These are phyloP conservation scores for Parmelia sp. DNA, from an alignment of 495 filamentous ascomycete genomes.

Conservation along the genomic window DNA sequence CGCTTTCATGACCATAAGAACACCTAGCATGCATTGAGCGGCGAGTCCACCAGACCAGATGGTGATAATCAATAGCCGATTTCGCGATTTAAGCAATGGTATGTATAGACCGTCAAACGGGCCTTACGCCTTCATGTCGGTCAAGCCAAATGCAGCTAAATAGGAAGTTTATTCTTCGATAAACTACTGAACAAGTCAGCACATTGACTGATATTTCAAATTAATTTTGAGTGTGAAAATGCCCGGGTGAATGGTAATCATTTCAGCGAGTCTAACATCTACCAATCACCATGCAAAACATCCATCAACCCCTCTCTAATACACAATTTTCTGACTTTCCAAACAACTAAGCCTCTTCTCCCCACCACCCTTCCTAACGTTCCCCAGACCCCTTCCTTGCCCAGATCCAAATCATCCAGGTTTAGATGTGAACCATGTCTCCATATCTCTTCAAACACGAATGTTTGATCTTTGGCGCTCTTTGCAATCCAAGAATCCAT, in stretches of 20 bases:
- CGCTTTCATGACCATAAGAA: neutral
- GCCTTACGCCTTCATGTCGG: neutral
- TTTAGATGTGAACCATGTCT: slow-evolving; percentile 68
- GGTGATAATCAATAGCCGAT: neutral
- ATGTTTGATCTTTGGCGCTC: neutral
- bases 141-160: neutral
- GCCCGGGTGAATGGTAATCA: neutral
- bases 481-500: slow-evolving; percentile 19
- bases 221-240: neutral
- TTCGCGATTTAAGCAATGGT: neutral
- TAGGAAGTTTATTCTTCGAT: neutral
- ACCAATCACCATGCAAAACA: slow-evolving; percentile 3
- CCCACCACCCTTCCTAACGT: slow-evolving; percentile 74
- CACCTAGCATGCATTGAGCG: neutral
- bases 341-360: slow-evolving; percentile 70
- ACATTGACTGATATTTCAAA: neutral
- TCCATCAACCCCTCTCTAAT: neutral
- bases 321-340: slow-evolving; percentile 51
- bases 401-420: slow-evolving; percentile 89
- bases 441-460: slow-evolving; percentile 48
- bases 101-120: neutral
- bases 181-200: neutral
- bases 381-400: slow-evolving; percentile 67
- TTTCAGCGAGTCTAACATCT: neutral
- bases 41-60: neutral